Evolutionary conservation across 257 asterid genomes (phyloP).

Genomic region (Jacaranda copaia): DNA sequence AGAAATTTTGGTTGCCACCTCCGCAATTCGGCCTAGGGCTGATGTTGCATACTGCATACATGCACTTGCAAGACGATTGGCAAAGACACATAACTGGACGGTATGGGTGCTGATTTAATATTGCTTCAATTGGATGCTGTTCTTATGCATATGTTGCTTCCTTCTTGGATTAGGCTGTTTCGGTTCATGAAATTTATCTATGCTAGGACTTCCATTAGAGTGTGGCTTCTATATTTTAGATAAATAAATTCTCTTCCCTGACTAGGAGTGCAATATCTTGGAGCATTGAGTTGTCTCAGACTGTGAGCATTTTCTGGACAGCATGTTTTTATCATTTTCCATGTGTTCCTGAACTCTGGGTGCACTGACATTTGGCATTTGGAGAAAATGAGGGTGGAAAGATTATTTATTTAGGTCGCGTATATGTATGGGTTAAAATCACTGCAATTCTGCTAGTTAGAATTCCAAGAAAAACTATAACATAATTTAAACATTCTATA

Average conservation of each 20-base stretch:
- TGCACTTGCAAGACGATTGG: slow-evolving; percentile 89
- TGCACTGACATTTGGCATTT: neutral
- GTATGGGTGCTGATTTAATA: slow-evolving; percentile 52
- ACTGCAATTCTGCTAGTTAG: neutral
- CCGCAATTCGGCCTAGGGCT: slow-evolving; percentile 91
- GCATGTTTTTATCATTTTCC: neutral
- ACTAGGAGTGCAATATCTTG: neutral
- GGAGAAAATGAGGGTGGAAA: neutral
- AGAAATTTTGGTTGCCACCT: slow-evolving; percentile 92
- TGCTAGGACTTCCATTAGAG: slow-evolving; percentile 4
- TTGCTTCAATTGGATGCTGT: slow-evolving; percentile 21
- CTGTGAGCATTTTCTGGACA: neutral
- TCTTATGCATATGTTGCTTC: slow-evolving; percentile 10
- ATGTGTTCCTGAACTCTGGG: neutral
- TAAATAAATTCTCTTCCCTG: neutral
- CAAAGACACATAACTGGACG: slow-evolving; percentile 99
- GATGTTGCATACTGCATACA: slow-evolving; percentile 98
- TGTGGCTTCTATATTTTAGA: neutral
- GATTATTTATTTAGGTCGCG: neutral
- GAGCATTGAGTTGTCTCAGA: slow-evolving; percentile 3
- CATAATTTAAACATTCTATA: neutral
- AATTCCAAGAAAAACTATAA: neutral
- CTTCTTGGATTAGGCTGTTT: slow-evolving; percentile 9
- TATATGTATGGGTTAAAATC: neutral
- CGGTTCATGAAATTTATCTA: neutral